A percentile compares a stretch with the other conserved stretches of the same genome.
These are phyloP conservation scores for Cutaneotrichosporon dermatis DNA, from an alignment of 1,284 basidiomycete genomes.

Conservation along the genomic window DNA sequence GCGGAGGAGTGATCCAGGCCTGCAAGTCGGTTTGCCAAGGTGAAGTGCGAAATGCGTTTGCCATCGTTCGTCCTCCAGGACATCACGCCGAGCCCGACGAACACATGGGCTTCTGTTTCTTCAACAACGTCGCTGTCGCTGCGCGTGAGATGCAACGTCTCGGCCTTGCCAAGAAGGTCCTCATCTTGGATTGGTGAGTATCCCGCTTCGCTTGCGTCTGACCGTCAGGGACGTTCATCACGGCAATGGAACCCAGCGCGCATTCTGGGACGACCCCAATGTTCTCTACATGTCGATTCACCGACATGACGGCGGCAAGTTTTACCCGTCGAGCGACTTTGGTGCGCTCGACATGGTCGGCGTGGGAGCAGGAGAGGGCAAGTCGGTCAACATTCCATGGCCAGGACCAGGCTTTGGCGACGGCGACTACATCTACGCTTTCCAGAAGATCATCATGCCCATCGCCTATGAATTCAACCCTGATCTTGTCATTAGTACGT, in stretches of 20 bases:
- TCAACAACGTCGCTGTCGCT: slow-evolving; percentile 96
- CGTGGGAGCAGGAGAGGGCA: slow-evolving; percentile 74
- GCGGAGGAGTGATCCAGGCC: slow-evolving; percentile 91
- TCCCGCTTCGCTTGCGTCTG: not conserved
- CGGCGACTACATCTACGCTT: slow-evolving; percentile 93
- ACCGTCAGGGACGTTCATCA: slow-evolving; percentile 88
- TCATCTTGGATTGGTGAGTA: slow-evolving; percentile 88
- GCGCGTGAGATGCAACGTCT: slow-evolving; percentile 69
- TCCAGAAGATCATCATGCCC: slow-evolving; percentile 93
- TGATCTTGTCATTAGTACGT: slow-evolving; percentile 88
- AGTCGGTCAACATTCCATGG: slow-evolving; percentile 97
- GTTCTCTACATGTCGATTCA: slow-evolving; percentile 95
- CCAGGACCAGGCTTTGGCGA: slow-evolving; percentile 82
- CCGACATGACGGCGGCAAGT: slow-evolving; percentile 82
- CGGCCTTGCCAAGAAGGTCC: slow-evolving; percentile 67
- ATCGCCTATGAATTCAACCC: slow-evolving; percentile 94
- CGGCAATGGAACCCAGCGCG: slow-evolving; percentile 94
- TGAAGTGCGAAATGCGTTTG: slow-evolving; percentile 80
- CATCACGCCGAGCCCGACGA: slow-evolving; percentile 98
- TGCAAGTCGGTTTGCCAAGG: slow-evolving; percentile 78
- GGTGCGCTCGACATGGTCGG: slow-evolving; percentile 83
- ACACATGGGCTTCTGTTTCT: slow-evolving; percentile 99
- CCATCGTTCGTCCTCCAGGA: slow-evolving; percentile 93
- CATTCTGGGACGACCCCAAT: slow-evolving; percentile 84
- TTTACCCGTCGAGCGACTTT: slow-evolving; percentile 89